Conservation (phyloP, 345 rosid genomes). For the Citrus australasica region DNA sequence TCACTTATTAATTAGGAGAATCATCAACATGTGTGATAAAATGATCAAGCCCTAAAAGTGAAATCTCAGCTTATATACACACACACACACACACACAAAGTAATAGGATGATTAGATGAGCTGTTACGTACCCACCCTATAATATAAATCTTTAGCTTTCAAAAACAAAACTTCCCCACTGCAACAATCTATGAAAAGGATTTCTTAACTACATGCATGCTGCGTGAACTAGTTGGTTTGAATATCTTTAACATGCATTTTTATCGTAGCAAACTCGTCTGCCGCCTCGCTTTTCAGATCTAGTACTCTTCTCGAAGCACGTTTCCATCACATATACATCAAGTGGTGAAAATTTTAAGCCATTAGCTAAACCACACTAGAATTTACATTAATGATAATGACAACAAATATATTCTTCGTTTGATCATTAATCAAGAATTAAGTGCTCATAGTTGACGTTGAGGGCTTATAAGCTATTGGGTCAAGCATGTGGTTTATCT, state of each 20-base stretch:
- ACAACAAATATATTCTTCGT: not conserved
- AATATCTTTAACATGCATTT: not conserved
- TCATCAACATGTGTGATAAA: not conserved
- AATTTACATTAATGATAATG: not conserved
- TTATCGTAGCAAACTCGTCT: not conserved
- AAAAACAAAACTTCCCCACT: not conserved
- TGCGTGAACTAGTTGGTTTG: conserved; percentile 10
- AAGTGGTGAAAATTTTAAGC: not conserved
- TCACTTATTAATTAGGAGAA: not conserved
- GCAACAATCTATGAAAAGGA: conserved; percentile 4
- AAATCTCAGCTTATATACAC: not conserved
- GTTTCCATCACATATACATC: not conserved
- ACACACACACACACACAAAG: too few relatives aligned
- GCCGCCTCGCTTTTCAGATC: not conserved
- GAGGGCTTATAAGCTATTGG: too few relatives aligned
- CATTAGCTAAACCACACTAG: not conserved
- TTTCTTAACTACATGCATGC: conserved; percentile 11
- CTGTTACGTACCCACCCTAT: not conserved
- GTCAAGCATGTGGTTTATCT: too few relatives aligned
- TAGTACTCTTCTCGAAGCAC: conserved; percentile 15
- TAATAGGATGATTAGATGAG: conserved; percentile 1
- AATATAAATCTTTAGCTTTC: conserved; percentile 1
- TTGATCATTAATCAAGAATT: not conserved
- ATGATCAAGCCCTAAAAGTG: not conserved
- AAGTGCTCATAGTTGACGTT: too few relatives aligned